phyloP scores from a whole-genome alignment of 108 stramenopile genomes.

The Discostella pseudostelligera region DNA sequence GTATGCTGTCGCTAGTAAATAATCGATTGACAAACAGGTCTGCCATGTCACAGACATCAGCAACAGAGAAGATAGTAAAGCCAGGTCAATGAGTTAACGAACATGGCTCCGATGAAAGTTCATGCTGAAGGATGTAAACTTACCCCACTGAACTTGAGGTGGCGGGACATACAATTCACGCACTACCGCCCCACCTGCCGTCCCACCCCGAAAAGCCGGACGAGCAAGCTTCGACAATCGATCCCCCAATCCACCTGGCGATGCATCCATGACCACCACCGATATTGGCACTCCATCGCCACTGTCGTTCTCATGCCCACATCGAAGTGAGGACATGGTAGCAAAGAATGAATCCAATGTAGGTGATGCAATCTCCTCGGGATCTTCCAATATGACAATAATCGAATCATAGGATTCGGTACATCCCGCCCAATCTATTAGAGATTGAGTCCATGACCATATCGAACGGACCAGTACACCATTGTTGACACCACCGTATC shows the following conservation, averaged over 20 bases:
- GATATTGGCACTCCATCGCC: conserved; percentile 34
- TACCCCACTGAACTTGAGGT: conserved; percentile 38
- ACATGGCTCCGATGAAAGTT: too few relatives aligned
- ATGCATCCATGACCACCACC: conserved; percentile 24
- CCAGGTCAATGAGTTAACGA: not conserved
- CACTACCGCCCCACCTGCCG: conserved; percentile 28
- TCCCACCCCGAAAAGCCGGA: conserved; percentile 21
- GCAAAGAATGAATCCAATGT: conserved; percentile 33
- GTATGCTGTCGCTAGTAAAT: conserved; percentile 28
- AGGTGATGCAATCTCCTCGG: conserved; percentile 43
- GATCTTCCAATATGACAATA: conserved; percentile 45
- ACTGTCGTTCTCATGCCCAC: not conserved
- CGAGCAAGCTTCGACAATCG: conserved; percentile 32
- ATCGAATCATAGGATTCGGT: conserved; percentile 37
- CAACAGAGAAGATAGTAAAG: not conserved
- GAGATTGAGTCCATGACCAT: conserved; percentile 27
- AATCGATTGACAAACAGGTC: conserved; percentile 30
- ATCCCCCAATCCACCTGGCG: conserved; percentile 43
- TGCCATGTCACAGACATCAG: not conserved
- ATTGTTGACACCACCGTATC: conserved; percentile 20
- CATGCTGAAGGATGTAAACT: conserved; percentile 1
- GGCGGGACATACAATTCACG: conserved; percentile 30
- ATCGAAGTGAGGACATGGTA: conserved; percentile 31
- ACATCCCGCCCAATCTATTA: conserved; percentile 39
- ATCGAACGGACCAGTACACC: conserved; percentile 30